phyloP scores from a whole-genome alignment of 78 protist genomes.

The Pigoraptor vietnamica region DNA sequence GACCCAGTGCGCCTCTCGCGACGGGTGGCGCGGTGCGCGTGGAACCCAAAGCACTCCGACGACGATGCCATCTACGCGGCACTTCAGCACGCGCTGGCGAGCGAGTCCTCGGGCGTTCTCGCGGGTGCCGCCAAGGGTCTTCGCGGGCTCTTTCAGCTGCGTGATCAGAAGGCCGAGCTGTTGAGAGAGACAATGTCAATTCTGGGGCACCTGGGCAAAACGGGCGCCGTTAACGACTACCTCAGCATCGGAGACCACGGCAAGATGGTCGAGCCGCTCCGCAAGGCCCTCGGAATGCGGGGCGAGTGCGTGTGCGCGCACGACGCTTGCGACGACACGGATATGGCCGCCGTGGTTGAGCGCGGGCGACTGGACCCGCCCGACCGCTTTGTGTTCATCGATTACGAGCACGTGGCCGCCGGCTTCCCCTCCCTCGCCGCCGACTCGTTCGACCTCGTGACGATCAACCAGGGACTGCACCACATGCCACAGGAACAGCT shows the following conservation, averaged over 20 bases:
- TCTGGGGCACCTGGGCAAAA: slow-evolving; percentile 23
- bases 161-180: slow-evolving; percentile 22
- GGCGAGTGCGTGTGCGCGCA: slow-evolving; percentile 31
- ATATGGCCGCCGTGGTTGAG: slow-evolving; percentile 21
- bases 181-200: slow-evolving; percentile 18
- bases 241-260: slow-evolving; percentile 55
- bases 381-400: slow-evolving; percentile 4
- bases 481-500: slow-evolving; percentile 37
- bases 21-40: not conserved
- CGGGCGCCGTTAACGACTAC: slow-evolving; percentile 22
- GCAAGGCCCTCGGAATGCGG: slow-evolving; percentile 10
- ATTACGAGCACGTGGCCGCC: slow-evolving; percentile 16
- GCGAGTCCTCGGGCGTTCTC: not conserved
- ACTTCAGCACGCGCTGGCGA: not conserved
- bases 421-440: not conserved
- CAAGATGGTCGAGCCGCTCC: slow-evolving; percentile 15
- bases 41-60: not conserved
- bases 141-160: slow-evolving; percentile 3
- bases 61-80: slow-evolving; percentile 27
- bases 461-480: slow-evolving; percentile 47
- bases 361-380: not conserved
- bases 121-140: not conserved
- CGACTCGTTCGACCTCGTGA: slow-evolving; percentile 30
- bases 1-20: not conserved
- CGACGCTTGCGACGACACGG: slow-evolving; percentile 19